Base-by-base conservation (phyloP, 768 basidiomycete species). In the Termitomyces sp. region DNA sequence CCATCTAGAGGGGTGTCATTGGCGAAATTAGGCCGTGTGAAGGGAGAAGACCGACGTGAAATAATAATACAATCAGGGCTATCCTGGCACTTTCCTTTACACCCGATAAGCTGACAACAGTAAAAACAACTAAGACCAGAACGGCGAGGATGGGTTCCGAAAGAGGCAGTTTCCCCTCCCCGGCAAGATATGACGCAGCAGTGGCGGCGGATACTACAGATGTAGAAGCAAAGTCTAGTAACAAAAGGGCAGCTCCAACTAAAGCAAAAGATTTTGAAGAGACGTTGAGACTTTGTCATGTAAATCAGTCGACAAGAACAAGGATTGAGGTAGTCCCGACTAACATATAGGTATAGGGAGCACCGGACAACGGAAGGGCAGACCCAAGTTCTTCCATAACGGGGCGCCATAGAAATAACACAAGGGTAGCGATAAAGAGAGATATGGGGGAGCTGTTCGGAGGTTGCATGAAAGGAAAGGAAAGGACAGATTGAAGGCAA, bases 141-240 rank as follows among this genome's bases (percentile, higher is more conserved):
- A 81, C 69, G 1, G 84, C 75, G 1, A 79, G 79, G 1, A 82
- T 74, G 64, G 80, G 82, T 6, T 74, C 61, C 0, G 84, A 80
- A 64, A 89, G 84, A 0, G 86, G 85, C 9, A 87, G 68, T 3
- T 67, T 60, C 1, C 86, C 78, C 66, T 91, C 88, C 26, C 86
- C 86, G 2, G 77, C 75, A 40, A 91, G 80, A 62, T 91, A 91
- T 3, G 82, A 76, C 3, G 81, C 76, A 0, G 89, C 88, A 0
- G 89, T 89, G 4, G 88, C 85, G 0, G 89, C 88, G 0, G 89
- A 89, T 20, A 89, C 86, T 14, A 87, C 82, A 0, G 84, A 77
- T 0, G 88, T 91, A 3, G 87, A 80, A 5, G 85, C 77, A 50
- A 85, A 88, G 68, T 92, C 89, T 3, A 92, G 76, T n/a, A 90